These are phyloP conservation scores for Yamadazyma laniorum DNA, from an alignment of 805 yeast genomes.

Conservation along the genomic window DNA sequence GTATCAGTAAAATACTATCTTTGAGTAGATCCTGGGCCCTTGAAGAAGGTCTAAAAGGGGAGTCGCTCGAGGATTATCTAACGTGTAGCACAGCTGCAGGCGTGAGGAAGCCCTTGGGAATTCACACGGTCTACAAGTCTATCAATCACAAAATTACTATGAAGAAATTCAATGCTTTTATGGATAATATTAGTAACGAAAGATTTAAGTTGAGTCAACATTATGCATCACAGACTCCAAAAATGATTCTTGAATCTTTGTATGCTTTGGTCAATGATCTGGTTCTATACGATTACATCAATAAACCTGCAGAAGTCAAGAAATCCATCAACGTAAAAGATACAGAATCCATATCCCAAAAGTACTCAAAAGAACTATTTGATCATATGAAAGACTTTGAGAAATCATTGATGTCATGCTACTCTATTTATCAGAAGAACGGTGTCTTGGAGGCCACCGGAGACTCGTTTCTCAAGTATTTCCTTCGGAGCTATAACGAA, in stretches of 20 bases:
- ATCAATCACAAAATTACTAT: slow-evolving; percentile 1
- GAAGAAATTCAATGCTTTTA: slow-evolving; percentile 3
- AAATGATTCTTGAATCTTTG: slow-evolving; percentile 32
- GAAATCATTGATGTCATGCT: slow-evolving; percentile 19
- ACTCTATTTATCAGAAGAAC: slow-evolving; percentile 10
- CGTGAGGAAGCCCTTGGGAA: slow-evolving; percentile 10
- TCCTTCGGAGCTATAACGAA: slow-evolving; percentile 40
- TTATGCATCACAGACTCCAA: slow-evolving; percentile 30
- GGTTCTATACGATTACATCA: slow-evolving; percentile 30
- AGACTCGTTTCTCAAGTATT: slow-evolving; percentile 36
- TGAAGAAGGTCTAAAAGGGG: slow-evolving; percentile 6
- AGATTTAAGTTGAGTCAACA: slow-evolving; percentile 15
- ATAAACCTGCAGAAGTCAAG: slow-evolving; percentile 12
- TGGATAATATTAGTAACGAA: slow-evolving; percentile 18
- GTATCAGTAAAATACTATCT: slow-evolving; percentile 30
- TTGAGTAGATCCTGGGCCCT: slow-evolving; percentile 15
- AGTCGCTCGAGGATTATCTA: slow-evolving; percentile 23
- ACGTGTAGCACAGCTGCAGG: slow-evolving; percentile 22
- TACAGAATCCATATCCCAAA: neutral
- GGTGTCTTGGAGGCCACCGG: slow-evolving; percentile 4
- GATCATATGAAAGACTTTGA: slow-evolving; percentile 20
- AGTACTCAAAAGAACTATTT: slow-evolving; percentile 12
- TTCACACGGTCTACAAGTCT: slow-evolving; percentile 7
- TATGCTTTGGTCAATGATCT: slow-evolving; percentile 29
- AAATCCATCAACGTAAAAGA: neutral